Base-by-base conservation (phyloP, 805 yeast genomes). In the Saccharomycopsis oosterbeekiorum region DNA sequence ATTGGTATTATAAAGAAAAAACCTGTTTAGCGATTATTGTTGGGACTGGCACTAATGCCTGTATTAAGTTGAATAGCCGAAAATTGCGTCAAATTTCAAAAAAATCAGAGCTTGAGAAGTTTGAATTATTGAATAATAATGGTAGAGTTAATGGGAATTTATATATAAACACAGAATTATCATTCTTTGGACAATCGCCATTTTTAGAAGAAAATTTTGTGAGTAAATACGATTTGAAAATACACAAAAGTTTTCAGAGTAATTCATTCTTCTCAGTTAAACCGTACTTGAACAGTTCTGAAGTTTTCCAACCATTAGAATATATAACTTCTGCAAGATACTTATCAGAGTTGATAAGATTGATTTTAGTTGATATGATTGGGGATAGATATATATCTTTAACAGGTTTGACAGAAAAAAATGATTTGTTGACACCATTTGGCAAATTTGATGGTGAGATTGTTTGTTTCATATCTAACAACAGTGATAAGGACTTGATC, bases 241-340 rank as follows among this genome's bases (percentile, higher is more conserved):
- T 47, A 4, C 53, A 47, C 12, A 47, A 24, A 15, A 21, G 53
- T 47, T 47, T 47, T 15, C 53, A 47, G n/a, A 47, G n/a, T 2
- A 24, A 17, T 12, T 47, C 53, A 8, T 21, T 47, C 9, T 47
- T 47, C 21, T 24, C 53, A 47, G 53, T 47, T 21, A 47, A 47
- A 9, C 53, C 53, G n/a, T 47, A 47, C 34, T 47, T 53, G 56
- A 34, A 53, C n/a, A 21, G 40, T 26, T 41, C 21, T 24, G 60
- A 55, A 8, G 50, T 58, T 39, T 57, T 57, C 29, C 57, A 56
- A 21, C 60, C 62, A 11, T 57, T 57, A 14, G 62, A 60, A 40
- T 50, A 50, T 11, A 41, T 60, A 34, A 57, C 62, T 15, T 50
- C 60, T n/a, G 62, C 60, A 15, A 60, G 62, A 57, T 60, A 60